Evolutionary conservation across 169 alveolate species (phyloP), one percentile per base, ranked within the genome.

Genomic region (Plasmodium cynomolgi): DNA sequence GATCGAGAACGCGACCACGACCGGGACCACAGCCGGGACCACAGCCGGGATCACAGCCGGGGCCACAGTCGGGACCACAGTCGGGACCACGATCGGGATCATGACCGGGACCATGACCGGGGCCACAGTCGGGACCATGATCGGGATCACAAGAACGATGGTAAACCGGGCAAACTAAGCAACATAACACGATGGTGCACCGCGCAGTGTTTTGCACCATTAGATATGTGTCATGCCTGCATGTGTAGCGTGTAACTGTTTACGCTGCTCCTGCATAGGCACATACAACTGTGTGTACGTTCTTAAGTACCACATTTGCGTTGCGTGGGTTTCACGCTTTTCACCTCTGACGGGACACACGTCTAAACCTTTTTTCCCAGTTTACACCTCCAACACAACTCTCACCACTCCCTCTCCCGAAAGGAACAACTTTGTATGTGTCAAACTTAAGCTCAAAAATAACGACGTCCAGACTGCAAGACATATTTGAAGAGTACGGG

Each of bases 381-480:
- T 68, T 68, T 83, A 20, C 50, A 29, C 37, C 20, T 13, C 37
- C 23, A 20, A 29, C 77, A 26, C 41, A 20, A 68, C 47, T 20
- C 29, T 29, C 41, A 29, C 56, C 39, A 31, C 26, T 74, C 23
- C 44, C 29, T 50, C 39, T 50, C 62, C 23, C 23, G 1, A 8
- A 34, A 88, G 94, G 94, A 39, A 79, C 94, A 88, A 88, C 94
- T 31, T 50, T 88, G 83, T 88, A 88, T 17, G 94, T 88, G 73
- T 88, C 94, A 56, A 88, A 88, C 72, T 62, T 88, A 80, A 88
- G 94, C 58, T 88, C 94, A 79, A 88, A 80, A 88, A 88, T 88
- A 88, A 88, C 94, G 72, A 88, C 94, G n/a, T 15, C 56, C 17
- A 80, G 29, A 26, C 94, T 88, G 71, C 94, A 88, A 62, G 94